Conservation (phyloP, 2,329 filamentous ascomycete genomes). For the Cadophora luteo-olivacea region DNA sequence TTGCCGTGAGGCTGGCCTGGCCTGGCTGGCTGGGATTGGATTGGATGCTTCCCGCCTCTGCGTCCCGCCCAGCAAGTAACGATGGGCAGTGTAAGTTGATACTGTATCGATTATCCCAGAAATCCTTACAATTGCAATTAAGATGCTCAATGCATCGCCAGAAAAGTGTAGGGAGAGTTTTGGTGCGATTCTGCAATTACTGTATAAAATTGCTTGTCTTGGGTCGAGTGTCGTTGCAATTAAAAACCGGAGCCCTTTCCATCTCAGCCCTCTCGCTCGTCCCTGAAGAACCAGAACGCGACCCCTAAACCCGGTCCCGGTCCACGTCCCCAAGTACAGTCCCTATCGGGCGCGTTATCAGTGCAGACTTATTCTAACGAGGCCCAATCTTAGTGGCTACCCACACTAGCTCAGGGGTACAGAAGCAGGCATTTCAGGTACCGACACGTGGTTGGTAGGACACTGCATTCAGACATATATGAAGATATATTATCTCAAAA, state of each 20-base stretch:
- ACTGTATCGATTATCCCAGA: neutral
- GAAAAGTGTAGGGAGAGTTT: constrained; percentile 16
- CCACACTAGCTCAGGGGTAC: neutral
- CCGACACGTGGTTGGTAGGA: neutral
- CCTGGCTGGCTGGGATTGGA: neutral
- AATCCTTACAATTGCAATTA: neutral
- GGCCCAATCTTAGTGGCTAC: neutral
- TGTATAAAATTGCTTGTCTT: neutral
- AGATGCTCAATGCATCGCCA: neutral
- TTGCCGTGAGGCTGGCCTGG: constrained; percentile 2
- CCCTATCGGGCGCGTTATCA: neutral
- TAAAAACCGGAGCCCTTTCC: neutral
- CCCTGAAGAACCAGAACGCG: too few species aligned
- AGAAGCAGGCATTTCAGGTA: neutral
- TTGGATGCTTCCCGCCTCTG: neutral
- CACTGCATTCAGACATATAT: neutral
- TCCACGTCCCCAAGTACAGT: neutral
- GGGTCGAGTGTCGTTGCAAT: constrained; percentile 1
- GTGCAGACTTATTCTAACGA: neutral
- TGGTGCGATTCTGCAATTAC: neutral
- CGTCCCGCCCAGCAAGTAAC: neutral
- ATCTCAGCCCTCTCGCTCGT: neutral
- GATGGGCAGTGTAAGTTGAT: neutral
- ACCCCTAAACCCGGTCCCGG: neutral
- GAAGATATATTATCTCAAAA: neutral